Conservation (phyloP, 148 eudicot species). For the Salicornia ramosissima region DNA sequence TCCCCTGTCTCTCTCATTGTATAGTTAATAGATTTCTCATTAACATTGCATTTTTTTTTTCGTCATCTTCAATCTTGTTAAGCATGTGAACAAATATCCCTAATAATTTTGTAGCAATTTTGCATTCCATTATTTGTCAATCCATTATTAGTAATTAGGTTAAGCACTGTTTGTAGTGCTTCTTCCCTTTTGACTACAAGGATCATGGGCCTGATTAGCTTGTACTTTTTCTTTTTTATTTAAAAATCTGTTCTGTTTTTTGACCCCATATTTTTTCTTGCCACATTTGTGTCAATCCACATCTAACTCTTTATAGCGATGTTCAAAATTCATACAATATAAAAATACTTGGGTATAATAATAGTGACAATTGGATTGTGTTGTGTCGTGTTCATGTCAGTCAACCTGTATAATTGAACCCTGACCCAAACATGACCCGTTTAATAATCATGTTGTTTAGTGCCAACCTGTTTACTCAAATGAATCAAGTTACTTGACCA, state of each 20-base stretch:
- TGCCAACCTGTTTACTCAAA: too few species aligned
- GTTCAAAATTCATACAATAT: not conserved
- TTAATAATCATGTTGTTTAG: too few species aligned
- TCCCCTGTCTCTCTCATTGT: slow-evolving; percentile 15
- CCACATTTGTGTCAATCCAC: not conserved
- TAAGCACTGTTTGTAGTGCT: not conserved
- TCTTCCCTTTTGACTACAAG: not conserved
- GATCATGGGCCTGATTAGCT: not conserved
- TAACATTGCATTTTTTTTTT: not conserved
- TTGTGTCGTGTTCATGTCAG: too few species aligned
- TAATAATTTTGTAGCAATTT: not conserved
- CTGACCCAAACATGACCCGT: too few species aligned
- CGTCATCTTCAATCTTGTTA: slow-evolving; percentile 18
- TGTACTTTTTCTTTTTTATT: not conserved
- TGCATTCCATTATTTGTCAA: not conserved
- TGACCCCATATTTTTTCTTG: not conserved
- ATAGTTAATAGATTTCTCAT: slow-evolving; percentile 7
- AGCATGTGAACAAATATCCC: not conserved
- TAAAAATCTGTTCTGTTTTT: not conserved
- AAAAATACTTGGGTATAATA: too few species aligned
- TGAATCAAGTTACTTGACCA: too few species aligned
- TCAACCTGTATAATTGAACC: too few species aligned
- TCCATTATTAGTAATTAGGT: too few species aligned
- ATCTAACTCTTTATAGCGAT: not conserved
- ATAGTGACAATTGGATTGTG: too few species aligned